Evolutionary conservation across 495 filamentous ascomycete genomes (phyloP), one percentile per base, ranked within the genome.

Genomic region (Aspergillus coremiiformis): DNA sequence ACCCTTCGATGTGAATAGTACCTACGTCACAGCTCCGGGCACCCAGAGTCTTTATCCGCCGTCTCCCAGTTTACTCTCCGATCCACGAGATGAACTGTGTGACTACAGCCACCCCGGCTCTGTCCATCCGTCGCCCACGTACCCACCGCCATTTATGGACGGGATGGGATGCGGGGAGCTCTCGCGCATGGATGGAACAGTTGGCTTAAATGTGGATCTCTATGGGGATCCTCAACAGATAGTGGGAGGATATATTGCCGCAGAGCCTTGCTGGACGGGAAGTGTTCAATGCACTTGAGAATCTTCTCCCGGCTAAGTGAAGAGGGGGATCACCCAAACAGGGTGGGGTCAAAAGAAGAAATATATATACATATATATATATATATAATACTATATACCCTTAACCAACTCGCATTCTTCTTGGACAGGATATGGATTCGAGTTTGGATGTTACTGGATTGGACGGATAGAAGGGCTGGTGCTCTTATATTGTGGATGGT

Each of bases 241-340:
- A 14, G 66, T 66, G 15, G 60, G 65, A 37, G 65, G 58, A 1
- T 61, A 66, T 53, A 56, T 59, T 48, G 56, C 61, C 3, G 55
- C 67, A 10, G 66, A 67, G 47, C 47, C 66, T 11, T 58, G 54
- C 41, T 74, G 71, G 71, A 60, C 65, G 29, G 70, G 62, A 61
- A 58, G 47, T 27, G 45, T 56, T 30, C n/a, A n/a, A n/a, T 54
- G 48, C 50, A 50, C 47, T 4, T 52, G 41, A 43, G 10, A 5
- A 9, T 29, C 6, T 32, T 24, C 43, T 45, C 24, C 12, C 12
- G 2, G 4, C 32, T n/a, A 4, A 3, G 2, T 15, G 12, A 14
- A 35, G 24, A 35, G 27, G 7, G 27, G 27, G 12, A 30, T 9
- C 27, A n/a, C n/a, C n/a, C n/a, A n/a, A n/a, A n/a, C n/a, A n/a